Percentiles rank a stretch among this genome's conserved stretches.
Evolutionary conservation across 768 basidiomycete genomes (phyloP).

Genomic region (Clavaria fumosa): DNA sequence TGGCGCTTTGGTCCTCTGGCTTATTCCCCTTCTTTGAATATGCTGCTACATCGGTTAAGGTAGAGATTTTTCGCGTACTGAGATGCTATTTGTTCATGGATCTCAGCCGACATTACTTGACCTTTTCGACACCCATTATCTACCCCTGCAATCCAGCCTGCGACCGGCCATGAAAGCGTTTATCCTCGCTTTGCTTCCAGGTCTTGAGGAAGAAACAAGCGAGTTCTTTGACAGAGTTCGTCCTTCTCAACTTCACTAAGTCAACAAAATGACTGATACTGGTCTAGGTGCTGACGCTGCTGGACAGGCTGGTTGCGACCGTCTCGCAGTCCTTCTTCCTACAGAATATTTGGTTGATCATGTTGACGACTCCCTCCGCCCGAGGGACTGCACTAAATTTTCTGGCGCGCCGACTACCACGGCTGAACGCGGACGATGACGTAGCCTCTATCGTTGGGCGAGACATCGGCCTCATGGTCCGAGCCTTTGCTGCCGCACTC

Average conservation of each 20-base stretch:
- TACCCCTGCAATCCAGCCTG: conserved; percentile 67
- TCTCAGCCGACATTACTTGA: conserved; percentile 72
- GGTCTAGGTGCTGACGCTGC: conserved; percentile 62
- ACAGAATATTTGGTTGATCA: conserved; percentile 88
- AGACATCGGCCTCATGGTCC: conserved; percentile 87
- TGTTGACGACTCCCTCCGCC: conserved; percentile 77
- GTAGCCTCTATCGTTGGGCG: conserved; percentile 61
- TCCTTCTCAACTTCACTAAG: neutral
- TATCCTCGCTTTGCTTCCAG: conserved; percentile 84
- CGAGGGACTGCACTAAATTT: conserved; percentile 82
- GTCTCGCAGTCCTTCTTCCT: conserved; percentile 85
- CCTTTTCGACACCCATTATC: conserved; percentile 85
- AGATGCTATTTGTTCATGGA: neutral
- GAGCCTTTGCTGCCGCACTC: conserved; percentile 81
- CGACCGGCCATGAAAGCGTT: conserved; percentile 91
- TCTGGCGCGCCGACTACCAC: conserved; percentile 66
- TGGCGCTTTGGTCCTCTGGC: conserved; percentile 89
- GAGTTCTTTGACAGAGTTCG: conserved; percentile 87
- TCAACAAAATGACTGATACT: neutral
- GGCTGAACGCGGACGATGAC: conserved; percentile 54
- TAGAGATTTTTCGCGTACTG: conserved; percentile 17
- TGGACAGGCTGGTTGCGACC: conserved; percentile 71
- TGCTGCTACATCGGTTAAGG: conserved; percentile 97
- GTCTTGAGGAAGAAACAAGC: conserved; percentile 92
- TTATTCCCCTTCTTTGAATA: conserved; percentile 98